A percentile compares a stretch with the other conserved stretches of the same genome.
Conservation (phyloP, 306 rosid species). For the Rubus parviflorus region DNA sequence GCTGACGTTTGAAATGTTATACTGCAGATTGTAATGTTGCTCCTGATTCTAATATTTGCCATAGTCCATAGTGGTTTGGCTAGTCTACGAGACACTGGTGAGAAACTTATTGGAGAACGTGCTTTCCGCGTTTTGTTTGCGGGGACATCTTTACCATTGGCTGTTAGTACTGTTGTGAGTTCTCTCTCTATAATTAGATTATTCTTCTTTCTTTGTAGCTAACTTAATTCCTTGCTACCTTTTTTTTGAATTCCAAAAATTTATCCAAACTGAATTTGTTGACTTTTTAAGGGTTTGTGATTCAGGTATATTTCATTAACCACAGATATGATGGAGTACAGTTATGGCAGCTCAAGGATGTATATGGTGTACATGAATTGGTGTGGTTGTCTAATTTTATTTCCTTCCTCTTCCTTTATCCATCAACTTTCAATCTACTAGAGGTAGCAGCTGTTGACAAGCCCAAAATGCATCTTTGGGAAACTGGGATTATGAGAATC, state of each 20-base stretch:
- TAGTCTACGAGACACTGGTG: conserved; percentile 73
- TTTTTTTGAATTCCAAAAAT: conserved; percentile 3
- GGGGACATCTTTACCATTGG: conserved; percentile 83
- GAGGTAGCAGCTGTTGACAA: conserved; percentile 99
- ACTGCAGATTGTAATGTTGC: conserved; percentile 80
- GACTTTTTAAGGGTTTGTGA: conserved; percentile 29
- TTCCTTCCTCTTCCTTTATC: conserved; percentile 87
- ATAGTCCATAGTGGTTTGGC: conserved; percentile 88
- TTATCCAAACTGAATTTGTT: conserved; percentile 27
- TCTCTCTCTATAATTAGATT: not conserved
- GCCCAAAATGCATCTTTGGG: conserved; percentile 97
- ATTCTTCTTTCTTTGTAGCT: not conserved
- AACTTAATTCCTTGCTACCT: not conserved
- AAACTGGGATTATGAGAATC: conserved; percentile 93
- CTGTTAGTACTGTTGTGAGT: conserved; percentile 85
- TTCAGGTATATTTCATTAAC: conserved; percentile 91
- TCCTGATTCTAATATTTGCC: conserved; percentile 69
- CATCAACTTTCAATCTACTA: conserved; percentile 89
- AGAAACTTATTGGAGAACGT: conserved; percentile 87
- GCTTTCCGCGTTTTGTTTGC: conserved; percentile 95
- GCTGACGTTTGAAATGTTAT: conserved; percentile 32
- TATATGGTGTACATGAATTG: conserved; percentile 67
- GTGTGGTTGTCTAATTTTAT: conserved; percentile 82
- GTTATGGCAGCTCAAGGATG: conserved; percentile 78
- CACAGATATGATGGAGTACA: conserved; percentile 94